Base-by-base conservation (phyloP, 305 asterid species). In the Fraxinus platypoda region DNA sequence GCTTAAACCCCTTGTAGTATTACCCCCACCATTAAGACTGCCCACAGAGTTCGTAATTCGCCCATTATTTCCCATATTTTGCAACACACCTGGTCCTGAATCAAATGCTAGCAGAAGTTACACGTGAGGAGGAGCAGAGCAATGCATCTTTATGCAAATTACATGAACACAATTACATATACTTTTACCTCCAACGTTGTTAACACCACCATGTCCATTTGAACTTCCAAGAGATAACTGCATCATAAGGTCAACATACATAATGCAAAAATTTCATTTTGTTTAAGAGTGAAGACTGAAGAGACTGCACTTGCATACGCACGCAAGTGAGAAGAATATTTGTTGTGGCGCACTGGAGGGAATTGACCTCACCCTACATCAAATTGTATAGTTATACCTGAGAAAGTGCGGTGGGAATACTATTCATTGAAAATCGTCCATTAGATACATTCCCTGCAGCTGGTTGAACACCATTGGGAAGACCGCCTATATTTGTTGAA, bases 141-240 rank as follows among this genome's bases (percentile, higher is more conserved):
- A 82, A 77, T 82, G 72, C 75, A 37, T 78, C 74, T 46, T 52
- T 81, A 85, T 33, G 68, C 75, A 77, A 84, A 78, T 59, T 78
- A 72, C 37, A 52, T 38, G 54, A 54, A 72, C 70, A 66, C 35
- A 70, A 70, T 66, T 81, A 34, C 71, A 81, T 83, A 86, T 72
- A 77, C 59, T 52, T 84, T 23, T 89, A 91, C 99, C 99, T 79
- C 96, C 97, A 84, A 88, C 88, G 85, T 90, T 92, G 75, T 94
- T 85, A 66, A 89, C 89, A 83, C 92, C 95, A 38, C 94, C 89
- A 86, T 93, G 97, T 78, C 93, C 96, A 88, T 89, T 95, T 41
- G 97, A 88, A 80, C 88, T 90, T 78, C 93, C 95, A 83, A 90
- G 95, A 83, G 98, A 91, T 38, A 94, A 84, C 99, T 95, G 88